Percentiles rank a stretch among this genome's conserved stretches.
Evolutionary conservation across 2,329 filamentous ascomycete genomes (phyloP).

Genomic region (Aspergillus clavatus): DNA sequence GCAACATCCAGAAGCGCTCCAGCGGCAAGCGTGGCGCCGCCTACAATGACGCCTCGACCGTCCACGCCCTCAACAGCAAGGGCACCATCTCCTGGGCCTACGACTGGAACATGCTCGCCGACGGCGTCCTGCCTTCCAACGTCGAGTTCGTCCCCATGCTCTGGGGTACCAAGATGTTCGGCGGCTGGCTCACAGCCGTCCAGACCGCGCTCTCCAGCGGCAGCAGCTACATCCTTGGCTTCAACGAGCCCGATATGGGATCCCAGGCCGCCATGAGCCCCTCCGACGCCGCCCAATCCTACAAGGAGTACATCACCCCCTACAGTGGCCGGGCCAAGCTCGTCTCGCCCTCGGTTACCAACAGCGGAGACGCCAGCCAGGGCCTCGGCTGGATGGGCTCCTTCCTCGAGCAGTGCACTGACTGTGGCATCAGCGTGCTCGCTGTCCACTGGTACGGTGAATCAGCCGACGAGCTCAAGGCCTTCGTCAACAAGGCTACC

Average conservation of each 20-base stretch:
- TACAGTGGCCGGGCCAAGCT: constrained; percentile 35
- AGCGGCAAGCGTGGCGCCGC: constrained; percentile 29
- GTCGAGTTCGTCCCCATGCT: constrained; percentile 45
- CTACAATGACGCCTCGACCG: constrained; percentile 38
- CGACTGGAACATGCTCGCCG: constrained; percentile 38
- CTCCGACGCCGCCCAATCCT: constrained; percentile 32
- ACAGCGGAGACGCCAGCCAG: constrained; percentile 25
- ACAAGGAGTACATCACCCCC: constrained; percentile 37
- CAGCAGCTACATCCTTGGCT: constrained; percentile 37
- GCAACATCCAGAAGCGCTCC: constrained; percentile 8
- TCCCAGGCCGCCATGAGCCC: constrained; percentile 38
- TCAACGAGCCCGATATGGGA: constrained; percentile 45
- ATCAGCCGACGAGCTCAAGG: constrained; percentile 33
- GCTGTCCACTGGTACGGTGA: constrained; percentile 45
- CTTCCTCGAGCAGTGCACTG: constrained; percentile 37
- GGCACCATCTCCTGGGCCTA: constrained; percentile 40
- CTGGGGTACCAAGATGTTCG: constrained; percentile 38
- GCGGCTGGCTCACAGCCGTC: constrained; percentile 32
- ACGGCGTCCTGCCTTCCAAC: constrained; percentile 27
- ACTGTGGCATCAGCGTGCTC: constrained; percentile 39
- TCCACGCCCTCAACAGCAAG: constrained; percentile 28
- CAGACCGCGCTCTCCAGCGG: constrained; percentile 32
- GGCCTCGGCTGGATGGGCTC: constrained; percentile 40
- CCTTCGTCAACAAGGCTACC: constrained; percentile 34
- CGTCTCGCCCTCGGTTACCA: constrained; percentile 42